Percentiles rank a stretch among this genome's conserved stretches.
phyloP scores from a whole-genome alignment of 495 filamentous ascomycete genomes.

The Penicillium parvum region DNA sequence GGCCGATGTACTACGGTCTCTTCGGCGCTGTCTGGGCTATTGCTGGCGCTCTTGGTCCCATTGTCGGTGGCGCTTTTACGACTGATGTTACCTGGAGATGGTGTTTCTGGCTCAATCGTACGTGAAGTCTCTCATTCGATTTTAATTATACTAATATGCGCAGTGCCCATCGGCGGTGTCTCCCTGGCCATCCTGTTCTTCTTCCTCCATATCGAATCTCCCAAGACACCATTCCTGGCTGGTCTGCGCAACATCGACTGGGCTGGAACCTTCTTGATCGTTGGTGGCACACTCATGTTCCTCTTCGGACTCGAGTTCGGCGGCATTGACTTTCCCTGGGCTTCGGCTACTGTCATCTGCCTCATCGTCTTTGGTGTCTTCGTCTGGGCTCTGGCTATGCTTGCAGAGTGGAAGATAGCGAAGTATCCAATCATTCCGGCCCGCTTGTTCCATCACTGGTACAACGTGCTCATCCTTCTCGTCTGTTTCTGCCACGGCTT shows the following conservation, averaged over 20 bases:
- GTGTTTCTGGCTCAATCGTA: slow-evolving; percentile 63
- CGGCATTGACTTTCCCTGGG: slow-evolving; percentile 72
- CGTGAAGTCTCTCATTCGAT: slow-evolving; percentile 12
- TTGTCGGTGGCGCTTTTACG: slow-evolving; percentile 74
- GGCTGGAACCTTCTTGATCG: slow-evolving; percentile 62
- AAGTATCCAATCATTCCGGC: slow-evolving; percentile 74
- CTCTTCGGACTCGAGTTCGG: slow-evolving; percentile 76
- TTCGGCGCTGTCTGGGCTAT: slow-evolving; percentile 72
- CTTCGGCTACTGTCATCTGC: slow-evolving; percentile 69
- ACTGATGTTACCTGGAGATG: slow-evolving; percentile 57
- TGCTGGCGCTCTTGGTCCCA: slow-evolving; percentile 66
- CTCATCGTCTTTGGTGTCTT: slow-evolving; percentile 70
- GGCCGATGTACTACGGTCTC: slow-evolving; percentile 58
- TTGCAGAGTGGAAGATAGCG: slow-evolving; percentile 69
- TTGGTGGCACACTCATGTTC: slow-evolving; percentile 78
- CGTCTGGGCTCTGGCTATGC: slow-evolving; percentile 56
- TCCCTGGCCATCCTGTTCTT: slow-evolving; percentile 63
- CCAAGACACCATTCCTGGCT: slow-evolving; percentile 62
- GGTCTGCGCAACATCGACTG: slow-evolving; percentile 77
- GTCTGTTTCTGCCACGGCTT: slow-evolving; percentile 63
- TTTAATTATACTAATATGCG: slow-evolving; percentile 10
- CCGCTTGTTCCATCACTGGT: slow-evolving; percentile 56
- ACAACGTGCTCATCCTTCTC: slow-evolving; percentile 54
- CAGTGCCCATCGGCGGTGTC: slow-evolving; percentile 67
- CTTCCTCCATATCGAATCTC: slow-evolving; percentile 72